Base-by-base conservation (phyloP, 768 basidiomycete genomes). In the Piloderma croceum region DNA sequence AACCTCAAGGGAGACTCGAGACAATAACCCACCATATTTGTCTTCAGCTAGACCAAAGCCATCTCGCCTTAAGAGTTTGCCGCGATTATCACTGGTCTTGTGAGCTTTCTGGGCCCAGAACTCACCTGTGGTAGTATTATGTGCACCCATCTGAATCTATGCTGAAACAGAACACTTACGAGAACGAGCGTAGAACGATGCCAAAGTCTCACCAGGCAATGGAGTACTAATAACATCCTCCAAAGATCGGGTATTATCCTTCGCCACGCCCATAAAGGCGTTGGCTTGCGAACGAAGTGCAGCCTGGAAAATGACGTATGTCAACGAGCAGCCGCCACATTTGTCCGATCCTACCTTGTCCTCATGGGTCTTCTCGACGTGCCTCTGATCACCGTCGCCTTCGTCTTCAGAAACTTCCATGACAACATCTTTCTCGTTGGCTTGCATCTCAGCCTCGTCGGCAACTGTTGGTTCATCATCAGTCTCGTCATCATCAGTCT, bases 171-270 rank as follows among this genome's bases (percentile, higher is more conserved):
- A 17, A 5, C 9, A 68, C 83, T 50, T 57, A 83, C 87, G 76
- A 13, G 84, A 81, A 6, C 90, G 77, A 5, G 83, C 78, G 51
- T 90, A 93, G 57, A 93, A 93, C 60, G 73, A 70, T 0, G 88
- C 81, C 6, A 92, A 62, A 0, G 84, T 85, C 59, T 94, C 91
- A 9, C 89, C 88, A 0, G 89, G 88, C 3, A 83, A 66, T 0
- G 91, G 91, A 0, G 89, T 91, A 50, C 81, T 84, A 20, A 84
- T 55, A 1, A 75, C 59, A 43, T 91, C 88, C 53, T 90, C 89
- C 0, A 73, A 66, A 1, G 83, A 76, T 4, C 79, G 70, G 2
- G 68, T 61, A 17, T 67, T 64, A 40, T 78, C 79, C 38, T 74
- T 77, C 6, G 79, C 60, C 0, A 81, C 79, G 4, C 80, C 84